Evolutionary conservation across 2,329 filamentous ascomycete genomes (phyloP), one percentile per base, ranked within the genome.

Genomic region (Thelonectria blattea): DNA sequence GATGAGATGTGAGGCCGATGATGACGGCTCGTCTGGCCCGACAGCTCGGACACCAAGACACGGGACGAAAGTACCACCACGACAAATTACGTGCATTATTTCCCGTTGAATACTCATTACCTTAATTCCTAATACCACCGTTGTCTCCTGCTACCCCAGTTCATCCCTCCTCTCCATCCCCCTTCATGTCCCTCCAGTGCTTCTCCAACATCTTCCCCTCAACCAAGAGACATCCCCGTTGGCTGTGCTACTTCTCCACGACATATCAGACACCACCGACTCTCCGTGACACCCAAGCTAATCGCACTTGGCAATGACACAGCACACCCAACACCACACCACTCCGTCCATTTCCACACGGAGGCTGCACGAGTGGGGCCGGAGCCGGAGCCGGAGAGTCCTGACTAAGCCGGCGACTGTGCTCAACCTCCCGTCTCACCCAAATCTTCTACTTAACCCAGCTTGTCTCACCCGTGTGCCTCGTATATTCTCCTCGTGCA

Each of bases 271-370:
- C 11, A 27, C 11, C 20, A 46, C 9, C 4, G 20, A 14, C 42
- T 24, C n/a, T 15, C 17, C 17, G 39, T 42, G 11, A 9, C 17
- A 42, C 39, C 5, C 4, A 17, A 7, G n/a, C n/a, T 17, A 11
- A 15, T 43, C n/a, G 41, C 14, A 17, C 45, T 39, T 59, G 50
- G 51, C 18, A 46, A 46, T 46, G 24, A 14, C 47, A 24, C 24
- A 49, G 42, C 37, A 41, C 27, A 41, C 12, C 14, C 43, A 18
- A 45, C 45, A 54, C 34, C 20, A 39, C 24, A 15, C 45, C 27
- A 51, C 37, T 55, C 57, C 57, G 46, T 55, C 57, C 57, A 54
- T 59, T 51, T 59, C 57, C 47, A 1, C 27, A 30, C 57, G 57
- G 57, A 60, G 57, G 51, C n/a, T 52, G 46, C 10, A n/a, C 14